A percentile compares a stretch with the other conserved stretches of the same genome.
phyloP scores from a whole-genome alignment of 148 eudicot genomes.

The Rhododendron ferrugineum region DNA sequence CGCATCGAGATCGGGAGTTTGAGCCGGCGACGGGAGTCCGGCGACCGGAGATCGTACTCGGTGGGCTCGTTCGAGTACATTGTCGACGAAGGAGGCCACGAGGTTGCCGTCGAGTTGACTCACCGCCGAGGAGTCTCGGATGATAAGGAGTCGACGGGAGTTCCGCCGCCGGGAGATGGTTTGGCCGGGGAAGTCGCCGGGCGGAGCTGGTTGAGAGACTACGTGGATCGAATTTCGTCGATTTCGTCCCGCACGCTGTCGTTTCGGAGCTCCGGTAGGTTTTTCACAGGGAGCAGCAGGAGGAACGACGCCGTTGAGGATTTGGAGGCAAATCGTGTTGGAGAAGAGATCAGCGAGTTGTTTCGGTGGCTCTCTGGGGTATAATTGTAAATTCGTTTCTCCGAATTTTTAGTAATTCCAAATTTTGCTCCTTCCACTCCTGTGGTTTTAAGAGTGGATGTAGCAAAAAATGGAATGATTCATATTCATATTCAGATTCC shows the following conservation, averaged over 20 bases:
- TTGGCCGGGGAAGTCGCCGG: conserved; percentile 29
- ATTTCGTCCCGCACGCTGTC: conserved; percentile 51
- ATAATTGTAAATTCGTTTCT: conserved; percentile 14
- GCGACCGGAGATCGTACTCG: conserved; percentile 44
- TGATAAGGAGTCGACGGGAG: conserved; percentile 33
- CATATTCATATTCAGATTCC: not conserved
- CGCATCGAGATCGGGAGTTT: conserved; percentile 76
- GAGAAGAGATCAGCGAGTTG: conserved; percentile 76
- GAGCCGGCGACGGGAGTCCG: conserved; percentile 36
- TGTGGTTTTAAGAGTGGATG: not conserved
- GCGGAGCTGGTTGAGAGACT: conserved; percentile 68
- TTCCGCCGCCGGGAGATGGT: conserved; percentile 21
- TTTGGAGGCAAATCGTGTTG: conserved; percentile 49
- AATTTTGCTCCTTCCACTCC: conserved; percentile 5
- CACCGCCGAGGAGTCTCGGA: conserved; percentile 28
- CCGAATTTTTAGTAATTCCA: not conserved
- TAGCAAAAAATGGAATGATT: conserved; percentile 11
- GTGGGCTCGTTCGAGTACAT: conserved; percentile 71
- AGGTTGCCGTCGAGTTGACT: conserved; percentile 33
- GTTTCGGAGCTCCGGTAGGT: conserved; percentile 70
- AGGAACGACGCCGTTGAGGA: conserved; percentile 48
- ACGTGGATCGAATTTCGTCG: conserved; percentile 44
- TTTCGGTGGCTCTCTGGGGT: conserved; percentile 83
- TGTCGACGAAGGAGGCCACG: conserved; percentile 44
- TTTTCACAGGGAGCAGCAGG: conserved; percentile 67